A percentile compares a stretch with the other conserved stretches of the same genome.
Conservation (phyloP, 2,329 filamentous ascomycete species). For the Aspergillus quadricinctus region DNA sequence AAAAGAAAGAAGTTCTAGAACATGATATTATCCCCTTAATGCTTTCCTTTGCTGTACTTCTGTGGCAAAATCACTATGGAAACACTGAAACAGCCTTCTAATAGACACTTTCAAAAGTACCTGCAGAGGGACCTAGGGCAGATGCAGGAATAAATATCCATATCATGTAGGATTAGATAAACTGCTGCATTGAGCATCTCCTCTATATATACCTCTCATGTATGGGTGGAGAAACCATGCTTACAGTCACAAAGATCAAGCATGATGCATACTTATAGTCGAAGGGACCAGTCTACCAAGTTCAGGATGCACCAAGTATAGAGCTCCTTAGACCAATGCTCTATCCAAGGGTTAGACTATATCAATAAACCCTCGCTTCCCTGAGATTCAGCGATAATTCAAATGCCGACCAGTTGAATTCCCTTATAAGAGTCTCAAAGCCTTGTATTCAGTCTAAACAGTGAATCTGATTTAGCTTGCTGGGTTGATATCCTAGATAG, state of each 20-base stretch:
- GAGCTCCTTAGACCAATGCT: too few species aligned
- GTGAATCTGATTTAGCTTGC: not conserved
- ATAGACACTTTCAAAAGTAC: not conserved
- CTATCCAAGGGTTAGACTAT: not conserved
- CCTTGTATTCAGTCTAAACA: not conserved
- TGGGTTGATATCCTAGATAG: not conserved
- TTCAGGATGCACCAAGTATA: too few species aligned
- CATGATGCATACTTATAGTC: not conserved
- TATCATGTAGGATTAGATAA: not conserved
- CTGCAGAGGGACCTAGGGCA: not conserved
- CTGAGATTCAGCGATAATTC: not conserved
- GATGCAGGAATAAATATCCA: not conserved
- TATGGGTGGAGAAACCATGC: not conserved
- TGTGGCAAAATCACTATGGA: not conserved
- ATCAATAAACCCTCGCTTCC: not conserved
- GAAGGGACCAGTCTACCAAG: not conserved
- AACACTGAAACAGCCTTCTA: not conserved
- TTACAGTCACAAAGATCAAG: too few species aligned
- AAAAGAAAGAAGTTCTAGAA: not conserved
- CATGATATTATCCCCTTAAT: not conserved
- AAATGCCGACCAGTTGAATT: not conserved
- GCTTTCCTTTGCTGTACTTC: not conserved
- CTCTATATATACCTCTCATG: too few species aligned
- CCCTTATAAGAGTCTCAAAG: not conserved
- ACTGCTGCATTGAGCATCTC: not conserved